Evolutionary conservation across 1,284 basidiomycete genomes (phyloP).

Genomic region (Ustilago bromivora): DNA sequence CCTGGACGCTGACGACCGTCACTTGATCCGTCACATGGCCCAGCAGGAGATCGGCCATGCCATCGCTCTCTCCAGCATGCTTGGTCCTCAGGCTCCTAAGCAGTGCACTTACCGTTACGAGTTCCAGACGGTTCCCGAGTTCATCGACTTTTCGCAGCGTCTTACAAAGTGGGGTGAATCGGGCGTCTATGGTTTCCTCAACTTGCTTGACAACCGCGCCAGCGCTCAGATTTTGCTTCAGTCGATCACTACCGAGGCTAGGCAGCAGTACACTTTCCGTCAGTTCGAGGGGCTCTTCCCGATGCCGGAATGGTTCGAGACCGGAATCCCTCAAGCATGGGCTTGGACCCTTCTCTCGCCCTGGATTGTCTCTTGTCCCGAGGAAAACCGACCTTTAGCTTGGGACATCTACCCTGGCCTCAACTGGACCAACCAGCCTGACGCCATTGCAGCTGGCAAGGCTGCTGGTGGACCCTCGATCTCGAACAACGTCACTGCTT

Average conservation of each 20-base stretch:
- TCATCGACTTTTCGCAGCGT: slow-evolving; percentile 54
- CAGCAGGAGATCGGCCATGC: slow-evolving; percentile 62
- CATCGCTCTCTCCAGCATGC: slow-evolving; percentile 53
- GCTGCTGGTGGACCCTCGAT: slow-evolving; percentile 52
- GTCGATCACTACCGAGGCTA: slow-evolving; percentile 58
- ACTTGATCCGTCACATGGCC: slow-evolving; percentile 53
- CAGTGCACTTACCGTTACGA: slow-evolving; percentile 55
- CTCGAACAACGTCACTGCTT: slow-evolving; percentile 56
- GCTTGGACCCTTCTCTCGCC: slow-evolving; percentile 59
- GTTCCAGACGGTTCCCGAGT: slow-evolving; percentile 49
- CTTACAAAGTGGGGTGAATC: slow-evolving; percentile 59
- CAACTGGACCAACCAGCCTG: slow-evolving; percentile 50
- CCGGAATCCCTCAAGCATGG: slow-evolving; percentile 57
- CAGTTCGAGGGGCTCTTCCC: slow-evolving; percentile 54
- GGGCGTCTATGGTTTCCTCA: slow-evolving; percentile 59
- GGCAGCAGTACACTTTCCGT: slow-evolving; percentile 55
- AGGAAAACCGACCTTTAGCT: slow-evolving; percentile 47
- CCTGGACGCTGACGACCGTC: slow-evolving; percentile 45
- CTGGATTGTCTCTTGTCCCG: slow-evolving; percentile 52
- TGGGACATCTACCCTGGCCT: slow-evolving; percentile 61
- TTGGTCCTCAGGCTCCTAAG: slow-evolving; percentile 51
- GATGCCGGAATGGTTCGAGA: slow-evolving; percentile 58
- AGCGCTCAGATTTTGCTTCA: slow-evolving; percentile 56
- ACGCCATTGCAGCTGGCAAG: slow-evolving; percentile 44
- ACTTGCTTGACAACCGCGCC: slow-evolving; percentile 54